These are phyloP conservation scores for Xylaria sp. DNA, from an alignment of 2,329 filamentous ascomycete species.

Conservation along the genomic window DNA sequence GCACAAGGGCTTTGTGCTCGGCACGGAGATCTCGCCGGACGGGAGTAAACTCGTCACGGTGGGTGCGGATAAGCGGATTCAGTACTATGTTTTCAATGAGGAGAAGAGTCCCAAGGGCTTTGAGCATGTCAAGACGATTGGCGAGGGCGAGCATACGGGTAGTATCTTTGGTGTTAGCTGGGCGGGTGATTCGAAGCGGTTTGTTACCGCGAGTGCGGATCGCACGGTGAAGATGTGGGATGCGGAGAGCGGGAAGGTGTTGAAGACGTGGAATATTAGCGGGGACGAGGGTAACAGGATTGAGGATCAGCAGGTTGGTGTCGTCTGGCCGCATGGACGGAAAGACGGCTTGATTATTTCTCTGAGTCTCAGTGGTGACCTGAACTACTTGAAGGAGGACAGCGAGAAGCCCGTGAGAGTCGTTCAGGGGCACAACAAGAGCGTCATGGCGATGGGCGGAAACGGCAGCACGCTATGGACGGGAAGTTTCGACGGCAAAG, in stretches of 20 bases:
- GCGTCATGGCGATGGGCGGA: constrained; percentile 69
- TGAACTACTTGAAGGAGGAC: constrained; percentile 79
- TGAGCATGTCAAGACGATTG: constrained; percentile 70
- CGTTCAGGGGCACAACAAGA: constrained; percentile 86
- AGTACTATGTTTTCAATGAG: constrained; percentile 74
- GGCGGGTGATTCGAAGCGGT: constrained; percentile 76
- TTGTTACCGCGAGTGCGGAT: constrained; percentile 90
- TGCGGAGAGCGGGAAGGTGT: constrained; percentile 66
- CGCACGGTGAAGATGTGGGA: constrained; percentile 96
- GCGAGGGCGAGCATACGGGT: constrained; percentile 79
- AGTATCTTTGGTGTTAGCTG: constrained; percentile 91
- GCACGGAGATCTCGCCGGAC: constrained; percentile 83
- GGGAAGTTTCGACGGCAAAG: constrained; percentile 85
- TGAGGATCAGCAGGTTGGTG: constrained; percentile 85
- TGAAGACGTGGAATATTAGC: constrained; percentile 82
- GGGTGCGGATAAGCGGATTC: constrained; percentile 86
- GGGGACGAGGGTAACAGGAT: constrained; percentile 62
- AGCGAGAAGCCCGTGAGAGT: constrained; percentile 62
- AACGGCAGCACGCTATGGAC: constrained; percentile 70
- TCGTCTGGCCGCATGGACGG: constrained; percentile 79
- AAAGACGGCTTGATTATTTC: constrained; percentile 86
- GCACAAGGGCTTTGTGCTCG: constrained; percentile 86
- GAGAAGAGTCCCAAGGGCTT: constrained; percentile 62
- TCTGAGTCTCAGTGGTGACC: constrained; percentile 78
- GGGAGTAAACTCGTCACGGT: constrained; percentile 78